Base-by-base conservation (phyloP, 2,329 filamentous ascomycete species). In the Penicillium sp. region DNA sequence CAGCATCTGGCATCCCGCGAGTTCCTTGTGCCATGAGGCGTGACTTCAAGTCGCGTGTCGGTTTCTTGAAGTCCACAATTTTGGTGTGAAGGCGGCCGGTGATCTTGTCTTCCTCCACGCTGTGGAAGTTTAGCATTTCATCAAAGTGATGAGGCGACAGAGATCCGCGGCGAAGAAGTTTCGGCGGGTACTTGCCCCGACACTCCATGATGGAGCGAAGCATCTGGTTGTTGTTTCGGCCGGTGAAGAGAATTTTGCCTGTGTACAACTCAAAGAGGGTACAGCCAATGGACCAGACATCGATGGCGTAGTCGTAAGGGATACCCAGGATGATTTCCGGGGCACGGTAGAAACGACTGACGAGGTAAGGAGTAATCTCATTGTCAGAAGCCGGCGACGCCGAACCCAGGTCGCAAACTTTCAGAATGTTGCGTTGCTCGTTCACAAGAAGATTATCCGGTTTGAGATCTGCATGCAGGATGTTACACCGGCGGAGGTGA, bases 321-420 rank as follows among this genome's bases (percentile, higher is more conserved):
- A 97, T 92, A n/a, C 94, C 94, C 4, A 99, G 83, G 60, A 99
- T 96, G 70, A 99, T 91, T 77, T 99, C 94, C 2, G 95, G 94
- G 4, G 94, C 94, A 60, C 94, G 89, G 74, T 99, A 99, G 77
- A 97, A 99, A 55, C 95, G 88, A 78, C 92, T 97, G 70, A 97
- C 92, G 1, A 99, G 87, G 71, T 97, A 97, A 13, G 92, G 92
- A 0, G 92, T 96, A 60, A 96, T 89, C 69, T 96, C 91, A 62
- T 90, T 94, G 66, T 99, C 94, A 13, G 90, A 89, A 53, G 89
- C 87, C 68, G 96, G 90, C 56, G 93, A 93, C 29, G 94, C 94
- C n/a, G 94, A 97, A 53, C 94, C 94, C 70, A 99, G 78, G 81
- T 99, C 94, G 73, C 92, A 97, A 53, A 99, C 90, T 75, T 99